A percentile compares a stretch with the other conserved stretches of the same genome.
These are phyloP conservation scores for Suhomyces bolitotheri DNA, from an alignment of 1,139 yeast species.

Conservation along the genomic window DNA sequence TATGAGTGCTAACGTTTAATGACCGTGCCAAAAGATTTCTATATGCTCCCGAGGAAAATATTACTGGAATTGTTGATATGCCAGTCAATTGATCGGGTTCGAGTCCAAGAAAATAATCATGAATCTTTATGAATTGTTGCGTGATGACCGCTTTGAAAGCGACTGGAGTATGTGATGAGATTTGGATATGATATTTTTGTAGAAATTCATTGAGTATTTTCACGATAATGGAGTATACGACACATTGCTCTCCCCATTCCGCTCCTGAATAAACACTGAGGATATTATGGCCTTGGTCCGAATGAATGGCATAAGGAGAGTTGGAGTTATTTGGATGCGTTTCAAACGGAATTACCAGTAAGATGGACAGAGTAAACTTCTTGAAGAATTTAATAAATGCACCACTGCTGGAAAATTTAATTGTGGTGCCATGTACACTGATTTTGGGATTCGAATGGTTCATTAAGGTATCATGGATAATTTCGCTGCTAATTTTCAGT, in stretches of 20 bases:
- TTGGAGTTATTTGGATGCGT: background rate
- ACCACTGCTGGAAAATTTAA: slow-evolving; percentile 2
- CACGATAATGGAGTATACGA: slow-evolving; percentile 25
- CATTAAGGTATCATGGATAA: slow-evolving; percentile 13
- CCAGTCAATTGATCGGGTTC: background rate
- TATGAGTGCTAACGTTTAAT: background rate
- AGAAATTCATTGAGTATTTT: slow-evolving; percentile 23
- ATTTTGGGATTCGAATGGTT: slow-evolving; percentile 4
- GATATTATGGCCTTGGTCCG: slow-evolving; percentile 25
- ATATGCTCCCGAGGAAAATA: slow-evolving; percentile 1
- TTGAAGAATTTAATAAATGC: slow-evolving; percentile 6
- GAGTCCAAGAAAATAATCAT: slow-evolving; percentile 9
- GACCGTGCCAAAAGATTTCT: background rate
- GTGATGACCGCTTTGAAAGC: slow-evolving; percentile 12
- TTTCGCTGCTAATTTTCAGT: slow-evolving; percentile 13
- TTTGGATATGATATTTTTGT: background rate
- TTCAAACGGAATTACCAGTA: background rate
- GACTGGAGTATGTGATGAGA: background rate
- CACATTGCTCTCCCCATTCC: slow-evolving; percentile 25
- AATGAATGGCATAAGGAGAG: background rate
- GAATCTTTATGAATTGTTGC: slow-evolving; percentile 16
- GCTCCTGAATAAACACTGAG: slow-evolving; percentile 29
- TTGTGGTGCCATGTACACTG: slow-evolving; percentile 1
- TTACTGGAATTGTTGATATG: background rate
- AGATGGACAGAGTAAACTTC: slow-evolving; percentile 11